phyloP scores from a whole-genome alignment of 139 green algal genomes.

The Dunaliella primolecta region DNA sequence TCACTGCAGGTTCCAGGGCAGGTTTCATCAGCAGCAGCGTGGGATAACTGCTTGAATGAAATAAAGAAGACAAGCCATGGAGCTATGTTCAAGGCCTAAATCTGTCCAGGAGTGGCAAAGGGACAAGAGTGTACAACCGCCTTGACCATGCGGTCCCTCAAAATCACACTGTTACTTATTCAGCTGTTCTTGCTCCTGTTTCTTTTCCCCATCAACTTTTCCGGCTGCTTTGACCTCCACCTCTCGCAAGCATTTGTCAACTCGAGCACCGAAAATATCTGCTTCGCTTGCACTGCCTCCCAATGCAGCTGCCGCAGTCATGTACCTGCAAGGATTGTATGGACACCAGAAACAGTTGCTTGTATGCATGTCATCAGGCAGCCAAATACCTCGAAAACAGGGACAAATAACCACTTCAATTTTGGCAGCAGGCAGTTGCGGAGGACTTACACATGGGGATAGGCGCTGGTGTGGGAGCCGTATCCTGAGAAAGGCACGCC shows the following conservation, averaged over 20 bases:
- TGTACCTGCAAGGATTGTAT: constrained; percentile 47
- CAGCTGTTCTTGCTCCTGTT: neutral
- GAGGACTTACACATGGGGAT: constrained; percentile 48
- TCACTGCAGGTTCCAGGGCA: too few relatives aligned
- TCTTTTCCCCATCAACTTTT: neutral
- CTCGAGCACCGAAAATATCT: constrained; percentile 60
- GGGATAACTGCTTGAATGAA: too few relatives aligned
- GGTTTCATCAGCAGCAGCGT: too few relatives aligned
- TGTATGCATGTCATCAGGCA: neutral
- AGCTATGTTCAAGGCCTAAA: too few relatives aligned
- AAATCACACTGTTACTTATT: too few relatives aligned
- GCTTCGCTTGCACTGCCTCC: constrained; percentile 67
- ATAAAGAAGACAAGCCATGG: too few relatives aligned
- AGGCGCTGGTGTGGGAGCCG: constrained; percentile 66
- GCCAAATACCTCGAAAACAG: neutral
- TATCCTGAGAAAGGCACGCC: constrained; percentile 75
- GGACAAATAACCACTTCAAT: neutral
- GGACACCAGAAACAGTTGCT: neutral
- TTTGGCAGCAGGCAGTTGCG: too few relatives aligned
- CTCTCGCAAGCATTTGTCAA: constrained; percentile 40
- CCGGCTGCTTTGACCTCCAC: neutral
- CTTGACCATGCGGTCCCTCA: too few relatives aligned
- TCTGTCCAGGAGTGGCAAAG: too few relatives aligned
- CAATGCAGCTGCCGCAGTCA: constrained; percentile 84
- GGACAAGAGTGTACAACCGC: too few relatives aligned